These are phyloP conservation scores for Penicillium soppii DNA, from an alignment of 495 filamentous ascomycete genomes.

Conservation along the genomic window DNA sequence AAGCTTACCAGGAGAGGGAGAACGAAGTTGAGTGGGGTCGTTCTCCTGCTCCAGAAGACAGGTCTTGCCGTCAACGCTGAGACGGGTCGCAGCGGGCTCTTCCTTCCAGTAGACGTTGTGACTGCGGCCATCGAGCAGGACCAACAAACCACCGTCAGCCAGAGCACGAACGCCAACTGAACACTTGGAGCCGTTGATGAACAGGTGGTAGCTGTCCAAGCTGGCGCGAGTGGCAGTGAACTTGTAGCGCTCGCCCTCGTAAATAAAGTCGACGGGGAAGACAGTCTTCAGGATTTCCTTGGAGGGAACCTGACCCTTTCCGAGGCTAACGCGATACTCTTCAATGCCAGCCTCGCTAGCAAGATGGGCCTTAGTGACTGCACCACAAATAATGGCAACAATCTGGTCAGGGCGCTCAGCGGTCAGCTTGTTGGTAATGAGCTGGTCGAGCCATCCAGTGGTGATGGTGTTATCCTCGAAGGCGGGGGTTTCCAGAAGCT, in stretches of 20 bases:
- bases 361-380: conserved; percentile 91
- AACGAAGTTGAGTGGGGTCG: conserved; percentile 94
- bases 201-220: conserved; percentile 92
- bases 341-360: conserved; percentile 83
- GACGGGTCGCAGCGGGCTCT: conserved; percentile 89
- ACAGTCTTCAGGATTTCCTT: conserved; percentile 98
- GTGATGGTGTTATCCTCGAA: conserved; percentile 99
- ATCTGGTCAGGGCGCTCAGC: conserved; percentile 92
- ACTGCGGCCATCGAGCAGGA: conserved; percentile 83
- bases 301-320: conserved; percentile 94
- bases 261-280: conserved; percentile 98
- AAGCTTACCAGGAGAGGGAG: conserved; percentile 94
- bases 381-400: conserved; percentile 88
- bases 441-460: conserved; percentile 97
- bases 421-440: conserved; percentile 96
- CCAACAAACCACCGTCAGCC: conserved; percentile 90
- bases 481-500: conserved; percentile 95
- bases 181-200: conserved; percentile 98
- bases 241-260: conserved; percentile 93
- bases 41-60: conserved; percentile 98
- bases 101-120: conserved; percentile 99
- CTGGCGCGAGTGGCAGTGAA: conserved; percentile 96
- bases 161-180: conserved; percentile 89
- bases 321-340: conserved; percentile 85
- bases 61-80: conserved; percentile 97